Base-by-base conservation (phyloP, 352 stramenopile species). In the Phytophthora multivora region DNA sequence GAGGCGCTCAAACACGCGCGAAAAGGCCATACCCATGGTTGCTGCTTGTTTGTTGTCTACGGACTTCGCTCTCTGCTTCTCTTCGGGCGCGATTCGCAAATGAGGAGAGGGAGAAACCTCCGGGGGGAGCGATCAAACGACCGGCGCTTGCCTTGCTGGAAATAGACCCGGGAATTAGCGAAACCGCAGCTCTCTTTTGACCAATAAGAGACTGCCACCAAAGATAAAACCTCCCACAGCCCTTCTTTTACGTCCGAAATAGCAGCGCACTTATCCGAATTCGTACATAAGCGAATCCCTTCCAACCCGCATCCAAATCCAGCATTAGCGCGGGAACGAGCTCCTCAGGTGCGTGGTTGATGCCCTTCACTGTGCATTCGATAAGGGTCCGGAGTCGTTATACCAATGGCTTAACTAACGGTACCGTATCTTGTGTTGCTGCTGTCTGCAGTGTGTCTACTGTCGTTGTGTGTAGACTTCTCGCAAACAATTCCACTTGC, bases 11-110 rank as follows among this genome's bases (percentile, higher is more conserved):
- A 99, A 99, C 57, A 99, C 71, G 74, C 92, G 86, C 71, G 88
- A 98, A 78, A 99, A 98, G 51, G 98, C 82, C 69, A 99, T 98
- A 51, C 97, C 97, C 97, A 99, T 99, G 75, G 70, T 91, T 88
- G 64, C 76, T 73, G 40, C 31, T 31, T 65, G 16, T 10, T 67
- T 38, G 19, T 19, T 45, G 39, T 30, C 55, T 11, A 23, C 46
- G 30, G 46, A 16, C 40, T 59, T 48, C 35, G 28, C 18, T 66
- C 59, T 70, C 59, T 66, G 43, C 42, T 60, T 68, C 48, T 71
- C 58, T 76, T 67, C 25, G 65, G 38, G 47, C 60, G 63, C 77
- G 70, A 83, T 86, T 83, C 63, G 64, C 59, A 79, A 86, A 82
- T 86, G 77, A 77, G 38, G 38, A 59, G 52, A 57, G 43, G 56